These are phyloP conservation scores for Alternaria brassicicola DNA, from an alignment of 2,329 filamentous ascomycete species.

Conservation along the genomic window DNA sequence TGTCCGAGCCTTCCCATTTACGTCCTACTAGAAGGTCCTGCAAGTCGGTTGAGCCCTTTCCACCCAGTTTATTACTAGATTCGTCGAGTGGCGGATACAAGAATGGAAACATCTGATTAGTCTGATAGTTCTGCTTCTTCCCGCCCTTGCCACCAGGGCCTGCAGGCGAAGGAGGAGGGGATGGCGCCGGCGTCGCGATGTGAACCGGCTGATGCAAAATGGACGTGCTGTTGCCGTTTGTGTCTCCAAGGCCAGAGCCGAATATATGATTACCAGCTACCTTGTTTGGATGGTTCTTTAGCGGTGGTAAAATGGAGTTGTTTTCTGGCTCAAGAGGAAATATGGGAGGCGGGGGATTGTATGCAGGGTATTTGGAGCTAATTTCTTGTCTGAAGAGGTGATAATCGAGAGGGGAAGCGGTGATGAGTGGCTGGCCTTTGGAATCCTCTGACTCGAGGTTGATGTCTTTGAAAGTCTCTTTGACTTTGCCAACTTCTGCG, in stretches of 20 bases:
- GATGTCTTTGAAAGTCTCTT: conserved; percentile 70
- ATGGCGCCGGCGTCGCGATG: conserved; percentile 97
- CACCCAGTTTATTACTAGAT: conserved; percentile 86
- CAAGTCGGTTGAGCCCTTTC: conserved; percentile 81
- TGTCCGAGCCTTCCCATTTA: conserved; percentile 91
- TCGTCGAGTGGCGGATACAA: conserved; percentile 93
- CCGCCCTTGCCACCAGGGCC: conserved; percentile 84
- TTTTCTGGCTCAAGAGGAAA: conserved; percentile 89
- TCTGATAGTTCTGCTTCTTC: conserved; percentile 99
- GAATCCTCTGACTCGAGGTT: conserved; percentile 60
- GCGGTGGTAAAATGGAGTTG: conserved; percentile 84
- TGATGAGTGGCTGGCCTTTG: conserved; percentile 78
- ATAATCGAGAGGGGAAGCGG: conserved; percentile 92
- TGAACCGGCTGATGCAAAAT: conserved; percentile 96
- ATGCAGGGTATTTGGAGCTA: conserved; percentile 95
- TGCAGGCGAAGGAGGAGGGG: conserved; percentile 89
- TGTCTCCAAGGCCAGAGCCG: conserved; percentile 58
- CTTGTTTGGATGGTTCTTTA: conserved; percentile 73
- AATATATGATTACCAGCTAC: conserved; percentile 57
- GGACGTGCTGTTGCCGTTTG: conserved; percentile 61
- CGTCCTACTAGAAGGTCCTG: conserved; percentile 81
- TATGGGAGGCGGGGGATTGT: conserved; percentile 82
- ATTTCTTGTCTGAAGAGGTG: conserved; percentile 96
- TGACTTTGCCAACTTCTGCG: conserved; percentile 73
- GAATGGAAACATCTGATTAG: conserved; percentile 98